Evolutionary conservation across 2,329 filamentous ascomycete species (phyloP).

Genomic region (Colletotrichum sp.): DNA sequence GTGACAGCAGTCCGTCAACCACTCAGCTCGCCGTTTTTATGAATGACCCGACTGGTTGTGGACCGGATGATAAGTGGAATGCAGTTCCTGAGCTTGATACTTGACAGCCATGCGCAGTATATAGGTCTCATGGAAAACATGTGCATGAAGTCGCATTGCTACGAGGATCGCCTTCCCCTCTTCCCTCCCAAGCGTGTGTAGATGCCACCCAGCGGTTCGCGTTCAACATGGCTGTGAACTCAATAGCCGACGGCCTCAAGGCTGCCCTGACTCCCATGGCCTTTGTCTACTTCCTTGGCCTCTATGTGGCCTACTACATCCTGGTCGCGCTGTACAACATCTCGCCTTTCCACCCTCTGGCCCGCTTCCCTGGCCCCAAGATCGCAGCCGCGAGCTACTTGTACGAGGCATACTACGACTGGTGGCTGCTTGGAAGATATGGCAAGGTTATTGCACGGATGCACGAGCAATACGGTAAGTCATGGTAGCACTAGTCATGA

Average conservation of each 20-base stretch:
- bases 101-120: not conserved
- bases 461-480: conserved; percentile 16
- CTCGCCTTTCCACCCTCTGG: conserved; percentile 14
- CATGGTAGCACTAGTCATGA: not conserved
- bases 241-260: not conserved
- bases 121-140: not conserved
- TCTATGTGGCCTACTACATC: not conserved
- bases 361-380: conserved; percentile 12
- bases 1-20: not conserved
- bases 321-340: conserved; percentile 10
- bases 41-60: conserved; percentile 5
- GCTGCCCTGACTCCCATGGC: not conserved
- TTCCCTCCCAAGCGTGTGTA: not conserved
- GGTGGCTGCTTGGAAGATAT: conserved; percentile 9
- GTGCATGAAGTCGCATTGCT: not conserved
- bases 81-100: not conserved
- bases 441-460: conserved; percentile 15
- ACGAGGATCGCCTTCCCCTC: not conserved
- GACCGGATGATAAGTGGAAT: not conserved
- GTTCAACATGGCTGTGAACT: not conserved
- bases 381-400: conserved; percentile 11
- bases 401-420: conserved; percentile 18
- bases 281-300: conserved; percentile 5
- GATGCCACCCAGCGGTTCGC: not conserved
- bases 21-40: not conserved